These are phyloP conservation scores for Saccharomycopsis phalli DNA, from an alignment of 1,139 yeast genomes.

Conservation along the genomic window DNA sequence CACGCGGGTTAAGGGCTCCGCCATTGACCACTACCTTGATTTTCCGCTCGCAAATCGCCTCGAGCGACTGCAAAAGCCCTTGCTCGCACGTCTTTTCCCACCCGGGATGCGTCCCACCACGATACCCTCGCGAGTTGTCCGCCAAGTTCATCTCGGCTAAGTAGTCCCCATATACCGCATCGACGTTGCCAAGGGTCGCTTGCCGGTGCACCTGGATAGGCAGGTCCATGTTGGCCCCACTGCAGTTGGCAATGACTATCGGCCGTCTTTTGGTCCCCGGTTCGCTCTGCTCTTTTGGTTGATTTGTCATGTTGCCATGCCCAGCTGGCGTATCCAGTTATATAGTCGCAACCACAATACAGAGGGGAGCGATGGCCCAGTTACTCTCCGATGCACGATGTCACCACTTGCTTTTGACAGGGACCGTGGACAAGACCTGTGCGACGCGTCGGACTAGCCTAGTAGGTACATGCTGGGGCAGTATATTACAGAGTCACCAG, in stretches of 20 bases:
- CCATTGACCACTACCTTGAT: slow-evolving; percentile 23
- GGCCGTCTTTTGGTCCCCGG: slow-evolving; percentile 23
- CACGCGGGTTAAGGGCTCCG: slow-evolving; percentile 23
- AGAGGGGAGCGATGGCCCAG: no score
- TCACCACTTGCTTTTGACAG: no score
- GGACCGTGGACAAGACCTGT: no score
- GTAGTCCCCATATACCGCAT: slow-evolving; percentile 24
- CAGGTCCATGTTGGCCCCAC: slow-evolving; percentile 13
- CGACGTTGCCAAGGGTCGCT: slow-evolving; percentile 18
- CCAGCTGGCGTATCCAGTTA: no score
- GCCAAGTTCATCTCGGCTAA: slow-evolving; percentile 24
- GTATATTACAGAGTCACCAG: no score
- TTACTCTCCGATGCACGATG: no score
- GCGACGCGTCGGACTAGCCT: no score
- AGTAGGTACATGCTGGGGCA: no score
- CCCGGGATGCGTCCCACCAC: slow-evolving; percentile 21
- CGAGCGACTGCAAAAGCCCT: slow-evolving; percentile 18
- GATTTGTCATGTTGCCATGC: no score
- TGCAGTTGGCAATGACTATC: slow-evolving; percentile 18
- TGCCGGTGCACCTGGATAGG: slow-evolving; percentile 16
- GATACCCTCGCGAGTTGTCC: slow-evolving; percentile 21
- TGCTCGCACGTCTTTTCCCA: slow-evolving; percentile 21
- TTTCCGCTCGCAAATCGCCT: slow-evolving; percentile 12
- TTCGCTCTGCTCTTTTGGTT: no score
- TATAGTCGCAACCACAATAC: no score